Evolutionary conservation across 805 yeast genomes (phyloP), one percentile per base, ranked within the genome.

Genomic region (Metschnikowia arizonensis): DNA sequence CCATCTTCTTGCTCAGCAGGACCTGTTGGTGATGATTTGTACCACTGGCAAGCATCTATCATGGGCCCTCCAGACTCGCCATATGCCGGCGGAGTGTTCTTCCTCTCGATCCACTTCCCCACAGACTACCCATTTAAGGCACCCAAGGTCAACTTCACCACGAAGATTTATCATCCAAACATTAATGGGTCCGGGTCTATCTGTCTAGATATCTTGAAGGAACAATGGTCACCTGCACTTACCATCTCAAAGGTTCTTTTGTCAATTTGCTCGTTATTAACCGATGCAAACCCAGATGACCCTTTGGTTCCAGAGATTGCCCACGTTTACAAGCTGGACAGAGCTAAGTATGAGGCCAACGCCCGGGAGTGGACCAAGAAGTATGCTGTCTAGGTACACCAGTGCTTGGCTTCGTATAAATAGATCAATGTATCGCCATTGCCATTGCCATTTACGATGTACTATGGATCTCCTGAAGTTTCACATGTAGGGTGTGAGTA

Each of bases 1-100:
- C 98, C 98, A 60, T 86, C 97, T 52, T 90, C 97, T 37, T 93
- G 98, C 72, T 89, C 97, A 19, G 99, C 99, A 9, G 99, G 99
- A 33, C 99, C 99, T 58, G 93, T 88, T 37, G 97, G 97, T 39
- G 98, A 93, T 60, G 99, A 91, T 68, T 75, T 91, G 63, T 93
- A 85, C 74, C 98, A 91, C 76, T 93, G 99, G 99, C 98, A 93
- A 73, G 99, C 98, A 33, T 90, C 98, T 35, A 93, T 93, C 66
- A 88, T 93, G 95, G 99, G 99, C 40, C 99, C 99, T 42, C 80
- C 96, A 56, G 98, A 93, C 72, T 87, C 97, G 39, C 93, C 83
- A 52, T 79, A 79, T 47, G 82, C 83, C 18, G 91, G 91, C 54
- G 99, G 98, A 61, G 97, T 91, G 36, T 93, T 93, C 70, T 93